Base-by-base conservation (phyloP, 2,329 filamentous ascomycete genomes). In the Nothophoma quercina region DNA sequence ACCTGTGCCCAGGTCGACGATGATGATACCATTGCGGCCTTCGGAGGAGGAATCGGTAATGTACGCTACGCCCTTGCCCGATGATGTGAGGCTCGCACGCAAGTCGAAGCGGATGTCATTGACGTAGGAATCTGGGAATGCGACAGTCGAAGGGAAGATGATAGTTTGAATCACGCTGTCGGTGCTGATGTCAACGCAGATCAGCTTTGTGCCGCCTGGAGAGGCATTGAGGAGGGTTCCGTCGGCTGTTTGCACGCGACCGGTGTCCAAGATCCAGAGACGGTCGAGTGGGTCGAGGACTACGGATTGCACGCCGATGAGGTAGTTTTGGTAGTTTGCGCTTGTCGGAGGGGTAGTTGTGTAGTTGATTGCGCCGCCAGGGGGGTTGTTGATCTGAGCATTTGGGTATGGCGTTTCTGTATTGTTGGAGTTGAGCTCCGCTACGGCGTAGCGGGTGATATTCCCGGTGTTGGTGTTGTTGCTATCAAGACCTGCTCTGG, bases 71-170 rank as follows among this genome's bases (percentile, higher is more conserved):
- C 81, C 81, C 22, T 76, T 58, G 3, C 79, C 79, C 2, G 73
- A 72, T 12, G 67, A 55, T 0, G 77, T 78, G 6, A 79, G 26
- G 15, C 65, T 62, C 2, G 76, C 43, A 12, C 76, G 74, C n/a
- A 83, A 72, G 57, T 84, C 81, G 65, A 84, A 80, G 41, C 81
- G 78, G 7, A 83, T 71, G 55, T 83, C 81, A 61, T 83, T 83
- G 28, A 82, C 74, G 55, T 84, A 84, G 13, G 75, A 79, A 57
- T 80, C 78, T 10, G 77, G 56, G 43, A 74, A 79, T 5, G 78
- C 79, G 8, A 82, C 79, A 6, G 67, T 75, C 1, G 69, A 53
- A 0, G 78, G 77, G 64, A 84, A 83, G 5, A 80, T 62, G 47
- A 83, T 83, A 1, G 80, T 83, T 43, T 79, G 69, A 63, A 83